Evolutionary conservation across 2,329 filamentous ascomycete species (phyloP).

Genomic region (Huntiella bhutanensis): DNA sequence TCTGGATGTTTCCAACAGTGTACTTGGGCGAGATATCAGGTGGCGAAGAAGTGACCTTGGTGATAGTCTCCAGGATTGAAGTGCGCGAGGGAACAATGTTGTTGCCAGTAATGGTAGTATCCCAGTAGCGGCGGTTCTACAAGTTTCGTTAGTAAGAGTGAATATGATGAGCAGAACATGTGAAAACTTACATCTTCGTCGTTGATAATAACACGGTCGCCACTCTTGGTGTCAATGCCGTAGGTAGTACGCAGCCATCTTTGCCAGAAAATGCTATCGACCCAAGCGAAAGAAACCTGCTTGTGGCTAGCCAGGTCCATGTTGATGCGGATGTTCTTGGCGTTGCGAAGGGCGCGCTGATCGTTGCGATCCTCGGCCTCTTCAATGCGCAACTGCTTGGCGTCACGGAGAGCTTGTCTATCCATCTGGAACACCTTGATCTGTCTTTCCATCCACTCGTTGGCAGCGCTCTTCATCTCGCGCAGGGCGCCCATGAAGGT

Average conservation of each 20-base stretch:
- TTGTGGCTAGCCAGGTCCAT: conserved; percentile 77
- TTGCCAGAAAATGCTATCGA: conserved; percentile 94
- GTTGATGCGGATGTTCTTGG: conserved; percentile 80
- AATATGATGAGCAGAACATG: not conserved
- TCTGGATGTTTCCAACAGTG: conserved; percentile 53
- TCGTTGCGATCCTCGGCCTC: conserved; percentile 90
- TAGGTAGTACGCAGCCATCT: conserved; percentile 92
- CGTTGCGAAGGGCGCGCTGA: conserved; percentile 64
- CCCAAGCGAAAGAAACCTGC: conserved; percentile 90
- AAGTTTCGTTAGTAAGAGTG: conserved; percentile 18
- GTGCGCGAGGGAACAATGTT: conserved; percentile 77
- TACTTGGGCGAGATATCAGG: conserved; percentile 59
- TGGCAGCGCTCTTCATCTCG: conserved; percentile 86
- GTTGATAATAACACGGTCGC: conserved; percentile 87
- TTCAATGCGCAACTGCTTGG: conserved; percentile 88
- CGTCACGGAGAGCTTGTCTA: conserved; percentile 77
- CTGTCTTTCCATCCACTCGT: conserved; percentile 97
- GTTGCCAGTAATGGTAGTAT: conserved; percentile 73
- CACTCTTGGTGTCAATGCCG: conserved; percentile 70
- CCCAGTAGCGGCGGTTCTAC: conserved; percentile 88
- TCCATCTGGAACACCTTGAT: conserved; percentile 81
- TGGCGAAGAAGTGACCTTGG: conserved; percentile 48
- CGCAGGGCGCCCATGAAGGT: conserved; percentile 61
- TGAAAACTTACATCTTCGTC: conserved; percentile 69
- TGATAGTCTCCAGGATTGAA: conserved; percentile 73